These are phyloP conservation scores for Colletotrichum somersetense DNA, from an alignment of 2,329 filamentous ascomycete genomes.

Conservation along the genomic window DNA sequence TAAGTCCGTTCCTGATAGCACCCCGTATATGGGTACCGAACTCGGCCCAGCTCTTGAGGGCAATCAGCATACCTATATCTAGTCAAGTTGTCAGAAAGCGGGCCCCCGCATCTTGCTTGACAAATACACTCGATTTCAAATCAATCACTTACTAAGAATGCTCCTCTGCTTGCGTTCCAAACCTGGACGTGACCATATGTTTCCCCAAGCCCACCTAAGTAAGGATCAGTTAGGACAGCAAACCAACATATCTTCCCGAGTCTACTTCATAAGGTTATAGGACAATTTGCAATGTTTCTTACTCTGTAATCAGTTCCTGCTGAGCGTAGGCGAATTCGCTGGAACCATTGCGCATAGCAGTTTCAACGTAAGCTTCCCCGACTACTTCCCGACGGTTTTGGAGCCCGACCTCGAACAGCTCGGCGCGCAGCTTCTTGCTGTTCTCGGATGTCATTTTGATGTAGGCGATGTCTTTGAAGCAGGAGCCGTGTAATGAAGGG, in stretches of 20 bases:
- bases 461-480: background rate
- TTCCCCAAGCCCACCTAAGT: conserved; percentile 65
- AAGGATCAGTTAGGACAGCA: background rate
- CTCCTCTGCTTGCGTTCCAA: conserved; percentile 70
- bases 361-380: conserved; percentile 70
- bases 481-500: background rate
- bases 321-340: conserved; percentile 69
- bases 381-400: conserved; percentile 70
- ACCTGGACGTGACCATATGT: conserved; percentile 72
- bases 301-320: conserved; percentile 73
- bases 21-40: conserved; percentile 72
- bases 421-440: conserved; percentile 23
- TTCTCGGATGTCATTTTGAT: conserved; percentile 24
- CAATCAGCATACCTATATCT: conserved; percentile 73
- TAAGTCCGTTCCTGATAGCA: conserved; percentile 71
- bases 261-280: background rate
- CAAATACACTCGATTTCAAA: background rate
- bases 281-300: background rate
- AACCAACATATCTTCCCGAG: background rate
- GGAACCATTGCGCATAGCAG: conserved; percentile 64
- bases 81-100: background rate
- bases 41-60: conserved; percentile 69
- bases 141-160: conserved; percentile 57
- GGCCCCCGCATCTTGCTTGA: too few species aligned
- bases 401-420: conserved; percentile 70